These are phyloP conservation scores for Yamadazyma blattariae DNA, from an alignment of 1,139 yeast species.

Conservation along the genomic window DNA sequence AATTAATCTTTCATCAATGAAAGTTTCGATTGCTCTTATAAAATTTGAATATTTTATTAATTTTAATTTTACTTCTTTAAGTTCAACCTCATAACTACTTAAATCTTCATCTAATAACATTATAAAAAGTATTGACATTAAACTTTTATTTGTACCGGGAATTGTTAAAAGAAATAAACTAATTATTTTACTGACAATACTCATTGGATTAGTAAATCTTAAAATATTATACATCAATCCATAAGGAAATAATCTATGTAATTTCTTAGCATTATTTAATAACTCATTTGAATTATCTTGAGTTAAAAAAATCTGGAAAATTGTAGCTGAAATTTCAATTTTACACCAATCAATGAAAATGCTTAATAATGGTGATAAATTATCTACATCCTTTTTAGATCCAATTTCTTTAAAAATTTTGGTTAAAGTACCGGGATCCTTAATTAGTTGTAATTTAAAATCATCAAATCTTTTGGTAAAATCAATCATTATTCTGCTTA, in stretches of 20 bases:
- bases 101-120: conserved; percentile 79
- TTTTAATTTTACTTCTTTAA: conserved; percentile 41
- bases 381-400: conserved; percentile 46
- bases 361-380: conserved; percentile 65
- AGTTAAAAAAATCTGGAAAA: conserved; percentile 76
- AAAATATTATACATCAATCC: conserved; percentile 69
- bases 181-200: conserved; percentile 71
- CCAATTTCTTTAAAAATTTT: conserved; percentile 65
- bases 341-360: conserved; percentile 80
- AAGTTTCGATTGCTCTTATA: conserved; percentile 23
- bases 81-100: conserved; percentile 57
- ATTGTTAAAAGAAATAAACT: conserved; percentile 81
- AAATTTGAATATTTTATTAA: conserved; percentile 18
- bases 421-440: conserved; percentile 47
- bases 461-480: conserved; percentile 51
- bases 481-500: conserved; percentile 39
- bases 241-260: conserved; percentile 79
- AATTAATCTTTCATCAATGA: conserved; percentile 8
- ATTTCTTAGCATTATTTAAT: conserved; percentile 60
- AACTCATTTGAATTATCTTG: conserved; percentile 77
- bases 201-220: conserved; percentile 81
- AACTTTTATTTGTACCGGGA: conserved; percentile 52
- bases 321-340: conserved; percentile 77
- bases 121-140: conserved; percentile 68
- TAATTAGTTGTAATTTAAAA: conserved; percentile 51